Percentiles rank a stretch among this genome's conserved stretches.
Conservation (phyloP, 2,329 filamentous ascomycete species). For the Aspergillus sergii region DNA sequence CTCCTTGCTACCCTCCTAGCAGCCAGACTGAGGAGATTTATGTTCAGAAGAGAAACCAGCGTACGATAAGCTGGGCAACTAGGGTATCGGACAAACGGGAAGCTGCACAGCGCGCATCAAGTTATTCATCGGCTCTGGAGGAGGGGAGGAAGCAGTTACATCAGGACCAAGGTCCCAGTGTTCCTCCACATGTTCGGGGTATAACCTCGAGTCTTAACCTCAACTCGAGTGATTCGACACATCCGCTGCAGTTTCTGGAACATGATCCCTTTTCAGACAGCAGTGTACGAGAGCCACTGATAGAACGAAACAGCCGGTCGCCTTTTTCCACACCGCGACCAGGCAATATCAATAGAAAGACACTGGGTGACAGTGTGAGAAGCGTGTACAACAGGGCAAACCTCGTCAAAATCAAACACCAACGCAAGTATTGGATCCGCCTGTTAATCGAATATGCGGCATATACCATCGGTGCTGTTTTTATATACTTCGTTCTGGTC, state of each 20-base stretch:
- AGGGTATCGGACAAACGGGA: background rate
- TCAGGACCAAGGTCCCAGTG: background rate
- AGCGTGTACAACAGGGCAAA: slow-evolving; percentile 15
- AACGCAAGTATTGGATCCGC: slow-evolving; percentile 39
- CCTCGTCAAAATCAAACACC: slow-evolving; percentile 15
- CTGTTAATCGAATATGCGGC: slow-evolving; percentile 42
- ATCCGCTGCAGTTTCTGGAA: background rate
- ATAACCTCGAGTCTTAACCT: background rate
- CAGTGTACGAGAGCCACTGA: background rate
- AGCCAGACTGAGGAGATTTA: slow-evolving; percentile 3
- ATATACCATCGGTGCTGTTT: slow-evolving; percentile 39
- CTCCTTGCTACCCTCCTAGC: background rate
- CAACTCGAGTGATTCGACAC: background rate
- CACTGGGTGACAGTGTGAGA: slow-evolving; percentile 9
- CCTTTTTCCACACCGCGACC: slow-evolving; percentile 1
- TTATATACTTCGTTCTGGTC: slow-evolving; percentile 52
- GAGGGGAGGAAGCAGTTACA: slow-evolving; percentile 1
- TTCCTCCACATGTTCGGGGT: background rate
- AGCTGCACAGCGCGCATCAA: background rate
- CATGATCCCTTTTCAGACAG: background rate
- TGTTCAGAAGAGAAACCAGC: slow-evolving; percentile 5
- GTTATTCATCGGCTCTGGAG: slow-evolving; percentile 1
- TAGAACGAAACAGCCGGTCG: background rate
- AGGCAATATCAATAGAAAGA: background rate
- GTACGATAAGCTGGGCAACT: background rate